Evolutionary conservation across 345 rosid genomes (phyloP).

Genomic region (Clarkia xantiana): DNA sequence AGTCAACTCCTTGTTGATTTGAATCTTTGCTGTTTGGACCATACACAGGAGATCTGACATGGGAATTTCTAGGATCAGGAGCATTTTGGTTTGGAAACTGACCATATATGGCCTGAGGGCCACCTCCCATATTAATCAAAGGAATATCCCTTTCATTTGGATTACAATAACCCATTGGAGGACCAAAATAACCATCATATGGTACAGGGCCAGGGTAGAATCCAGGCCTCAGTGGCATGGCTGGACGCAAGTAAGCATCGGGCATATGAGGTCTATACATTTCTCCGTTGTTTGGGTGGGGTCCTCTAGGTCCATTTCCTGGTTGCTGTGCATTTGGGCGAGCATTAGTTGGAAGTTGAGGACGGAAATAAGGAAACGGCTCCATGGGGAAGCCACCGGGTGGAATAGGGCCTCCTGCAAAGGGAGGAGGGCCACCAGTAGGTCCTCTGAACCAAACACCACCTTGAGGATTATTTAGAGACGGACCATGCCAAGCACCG

Average conservation of each 20-base stretch:
- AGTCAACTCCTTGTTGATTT: conserved; percentile 37
- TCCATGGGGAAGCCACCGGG: conserved; percentile 83
- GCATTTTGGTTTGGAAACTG: conserved; percentile 23
- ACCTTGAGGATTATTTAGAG: conserved; percentile 68
- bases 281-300: conserved; percentile 51
- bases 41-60: conserved; percentile 40
- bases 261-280: conserved; percentile 72
- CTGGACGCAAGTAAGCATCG: conserved; percentile 57
- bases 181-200: conserved; percentile 68
- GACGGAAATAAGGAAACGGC: conserved; percentile 64
- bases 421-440: conserved; percentile 63
- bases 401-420: conserved; percentile 58
- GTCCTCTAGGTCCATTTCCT: conserved; percentile 63
- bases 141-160: conserved; percentile 60
- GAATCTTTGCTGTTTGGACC: conserved; percentile 30
- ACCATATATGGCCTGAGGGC: conserved; percentile 23
- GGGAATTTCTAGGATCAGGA: conserved; percentile 34
- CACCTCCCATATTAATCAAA: conserved; percentile 58
- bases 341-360: conserved; percentile 45
- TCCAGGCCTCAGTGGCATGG: conserved; percentile 83
- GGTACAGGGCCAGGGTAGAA: conserved; percentile 69
- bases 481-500: conserved; percentile 75
- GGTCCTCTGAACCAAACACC: conserved; percentile 91
- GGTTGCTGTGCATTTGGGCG: conserved; percentile 41
- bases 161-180: conserved; percentile 65